Base-by-base conservation (phyloP, 2,329 filamentous ascomycete species). In the Trichoderma citrinoviride region DNA sequence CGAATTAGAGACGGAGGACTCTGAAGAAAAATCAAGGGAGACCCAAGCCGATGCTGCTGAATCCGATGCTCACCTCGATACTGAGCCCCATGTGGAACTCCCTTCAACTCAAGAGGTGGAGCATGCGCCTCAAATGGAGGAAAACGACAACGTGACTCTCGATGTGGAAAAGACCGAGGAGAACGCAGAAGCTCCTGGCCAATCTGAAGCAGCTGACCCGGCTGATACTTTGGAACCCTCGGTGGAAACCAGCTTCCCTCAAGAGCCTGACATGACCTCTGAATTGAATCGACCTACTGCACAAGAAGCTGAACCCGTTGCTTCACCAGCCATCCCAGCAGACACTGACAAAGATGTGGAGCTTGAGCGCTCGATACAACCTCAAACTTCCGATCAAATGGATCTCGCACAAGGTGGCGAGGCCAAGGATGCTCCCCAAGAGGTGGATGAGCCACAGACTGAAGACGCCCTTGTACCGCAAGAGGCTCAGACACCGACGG, bases 281-380 rank as follows among this genome's bases (percentile, higher is more conserved):
- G 54, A 66, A 61, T 49, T 55, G 14, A 65, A 67, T 23, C 27
- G 8, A 33, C 67, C 67, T 43, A 58, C 33, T 37, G 33, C 44
- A 15, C 40, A 19, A 40, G 60, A 53, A 37, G 40, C 40, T 27
- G 49, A 46, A 46, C n/a, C 46, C 43, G 47, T 54, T 27, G 27
- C 60, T 19, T 29, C 58, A 40, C 58, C 70, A 49, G 66, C 67
- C 53, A 70, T 68, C 37, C 70, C 70, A 61, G 71, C 73, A 63
- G 72, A 74, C 50, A 74, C 71, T 67, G 73, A 75, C 65, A 73
- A 75, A 64, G 70, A 70, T 47, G 73, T 74, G 64, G 66, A 58
- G 23, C 21, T 52, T 23, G 65, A 65, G 61, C 43, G 33, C 63
- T 53, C 44, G 15, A 57, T 43, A 23, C 53, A 58, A 50, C 40